A percentile compares a stretch with the other conserved stretches of the same genome.
phyloP scores from a whole-genome alignment of 345 rosid genomes.

The Rhizophora apiculata region DNA sequence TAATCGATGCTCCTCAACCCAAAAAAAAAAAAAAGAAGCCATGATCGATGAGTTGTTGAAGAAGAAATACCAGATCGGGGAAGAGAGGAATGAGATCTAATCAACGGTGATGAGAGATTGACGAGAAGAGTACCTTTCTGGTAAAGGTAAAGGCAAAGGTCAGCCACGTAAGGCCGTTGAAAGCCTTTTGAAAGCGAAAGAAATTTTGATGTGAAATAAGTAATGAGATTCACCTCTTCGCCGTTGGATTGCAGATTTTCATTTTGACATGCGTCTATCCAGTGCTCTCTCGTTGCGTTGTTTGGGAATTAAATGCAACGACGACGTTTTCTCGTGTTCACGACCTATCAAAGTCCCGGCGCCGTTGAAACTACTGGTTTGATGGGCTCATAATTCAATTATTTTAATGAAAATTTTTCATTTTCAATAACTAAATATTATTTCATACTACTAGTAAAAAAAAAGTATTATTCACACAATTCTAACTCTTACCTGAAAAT shows the following conservation, averaged over 20 bases:
- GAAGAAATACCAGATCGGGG: slow-evolving; percentile 19
- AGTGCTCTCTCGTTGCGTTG: neutral
- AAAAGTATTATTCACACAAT: no score
- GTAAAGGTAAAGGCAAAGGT: slow-evolving; percentile 12
- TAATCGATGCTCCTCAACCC: neutral
- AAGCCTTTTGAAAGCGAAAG: neutral
- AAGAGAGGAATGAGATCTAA: slow-evolving; percentile 16
- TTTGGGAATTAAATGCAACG: no score
- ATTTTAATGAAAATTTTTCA: no score
- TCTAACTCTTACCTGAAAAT: no score
- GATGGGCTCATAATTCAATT: no score
- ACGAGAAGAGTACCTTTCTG: neutral
- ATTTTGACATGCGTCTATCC: slow-evolving; percentile 4
- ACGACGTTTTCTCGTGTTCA: no score
- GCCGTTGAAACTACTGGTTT: no score
- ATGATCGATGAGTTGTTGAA: neutral
- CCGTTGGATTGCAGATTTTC: slow-evolving; percentile 13
- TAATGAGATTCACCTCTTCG: neutral
- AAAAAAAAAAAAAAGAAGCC: neutral
- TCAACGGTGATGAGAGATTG: neutral
- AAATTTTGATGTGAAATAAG: neutral
- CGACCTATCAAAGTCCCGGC: no score
- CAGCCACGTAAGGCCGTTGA: slow-evolving; percentile 25
- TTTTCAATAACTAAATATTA: no score
- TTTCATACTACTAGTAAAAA: no score